Conservation (phyloP, 345 rosid genomes). For the Ailanthus altissimus region DNA sequence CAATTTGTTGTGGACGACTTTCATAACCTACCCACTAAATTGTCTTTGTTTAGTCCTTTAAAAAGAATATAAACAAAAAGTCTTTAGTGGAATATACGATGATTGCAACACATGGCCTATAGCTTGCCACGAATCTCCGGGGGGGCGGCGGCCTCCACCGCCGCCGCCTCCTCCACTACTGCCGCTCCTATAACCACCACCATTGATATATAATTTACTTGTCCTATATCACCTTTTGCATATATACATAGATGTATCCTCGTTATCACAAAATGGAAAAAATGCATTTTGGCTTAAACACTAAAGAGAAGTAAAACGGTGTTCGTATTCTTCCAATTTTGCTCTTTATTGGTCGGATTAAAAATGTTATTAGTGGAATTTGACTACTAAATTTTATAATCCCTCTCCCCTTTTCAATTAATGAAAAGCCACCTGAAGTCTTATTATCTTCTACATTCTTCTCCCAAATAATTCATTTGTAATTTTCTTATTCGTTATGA, state of each 20-base stretch:
- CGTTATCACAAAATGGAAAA: not conserved
- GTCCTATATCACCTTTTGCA: too few species aligned
- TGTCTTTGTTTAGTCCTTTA: not conserved
- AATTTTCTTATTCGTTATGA: too few species aligned
- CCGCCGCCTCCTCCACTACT: not conserved
- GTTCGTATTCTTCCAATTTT: not conserved
- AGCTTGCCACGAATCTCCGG: not conserved
- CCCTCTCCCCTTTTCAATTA: too few species aligned
- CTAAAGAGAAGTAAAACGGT: not conserved
- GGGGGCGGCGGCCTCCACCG: not conserved
- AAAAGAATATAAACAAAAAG: not conserved
- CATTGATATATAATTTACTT: not conserved
- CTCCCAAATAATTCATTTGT: too few species aligned
- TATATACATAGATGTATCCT: not conserved
- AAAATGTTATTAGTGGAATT: not conserved
- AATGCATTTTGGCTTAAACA: not conserved
- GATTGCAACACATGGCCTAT: not conserved
- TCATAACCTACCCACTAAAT: not conserved
- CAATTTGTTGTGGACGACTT: too few species aligned
- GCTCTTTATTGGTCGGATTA: not conserved
- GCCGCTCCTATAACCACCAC: not conserved
- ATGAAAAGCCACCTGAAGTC: too few species aligned
- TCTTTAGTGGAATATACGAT: not conserved
- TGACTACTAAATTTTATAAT: not conserved
- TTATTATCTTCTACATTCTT: too few species aligned